These are phyloP conservation scores for Saccharomyces hybrid DNA, from an alignment of 1,139 yeast genomes.

Conservation along the genomic window DNA sequence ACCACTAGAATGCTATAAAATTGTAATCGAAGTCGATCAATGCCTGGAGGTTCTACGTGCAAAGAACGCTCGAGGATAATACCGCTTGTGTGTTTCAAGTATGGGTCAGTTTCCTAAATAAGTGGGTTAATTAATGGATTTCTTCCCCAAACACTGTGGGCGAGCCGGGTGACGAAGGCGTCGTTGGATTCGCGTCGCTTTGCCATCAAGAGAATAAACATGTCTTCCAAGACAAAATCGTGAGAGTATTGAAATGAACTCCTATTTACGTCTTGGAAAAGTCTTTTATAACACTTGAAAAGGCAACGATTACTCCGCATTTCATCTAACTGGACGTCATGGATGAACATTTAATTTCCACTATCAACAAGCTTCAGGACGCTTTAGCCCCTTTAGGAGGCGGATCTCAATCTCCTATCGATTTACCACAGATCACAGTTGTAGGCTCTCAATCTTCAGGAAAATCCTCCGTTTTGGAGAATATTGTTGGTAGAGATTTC, in stretches of 20 bases:
- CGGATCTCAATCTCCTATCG: constrained; percentile 76
- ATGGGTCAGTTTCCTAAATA: background rate
- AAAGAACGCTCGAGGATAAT: background rate
- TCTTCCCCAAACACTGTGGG: background rate
- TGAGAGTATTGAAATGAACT: background rate
- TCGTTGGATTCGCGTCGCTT: constrained; percentile 1
- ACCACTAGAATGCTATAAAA: background rate
- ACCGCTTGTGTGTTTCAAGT: background rate
- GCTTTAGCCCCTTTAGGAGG: constrained; percentile 93
- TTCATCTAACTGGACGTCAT: constrained; percentile 33
- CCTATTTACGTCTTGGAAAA: background rate
- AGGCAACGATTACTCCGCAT: background rate
- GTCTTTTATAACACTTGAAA: background rate
- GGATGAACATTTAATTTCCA: constrained; percentile 86
- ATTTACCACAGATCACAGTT: constrained; percentile 91
- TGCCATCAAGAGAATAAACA: constrained; percentile 1
- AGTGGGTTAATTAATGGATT: background rate
- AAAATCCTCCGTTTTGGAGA: constrained; percentile 86
- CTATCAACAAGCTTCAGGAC: constrained; percentile 87
- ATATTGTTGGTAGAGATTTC: constrained; percentile 91
- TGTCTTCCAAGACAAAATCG: background rate
- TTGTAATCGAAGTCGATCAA: background rate
- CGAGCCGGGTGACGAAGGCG: background rate
- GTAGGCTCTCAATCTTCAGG: constrained; percentile 96
- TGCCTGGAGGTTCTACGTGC: background rate